These are phyloP conservation scores for Wickerhamiella domercqiae DNA, from an alignment of 805 yeast species.

Conservation along the genomic window DNA sequence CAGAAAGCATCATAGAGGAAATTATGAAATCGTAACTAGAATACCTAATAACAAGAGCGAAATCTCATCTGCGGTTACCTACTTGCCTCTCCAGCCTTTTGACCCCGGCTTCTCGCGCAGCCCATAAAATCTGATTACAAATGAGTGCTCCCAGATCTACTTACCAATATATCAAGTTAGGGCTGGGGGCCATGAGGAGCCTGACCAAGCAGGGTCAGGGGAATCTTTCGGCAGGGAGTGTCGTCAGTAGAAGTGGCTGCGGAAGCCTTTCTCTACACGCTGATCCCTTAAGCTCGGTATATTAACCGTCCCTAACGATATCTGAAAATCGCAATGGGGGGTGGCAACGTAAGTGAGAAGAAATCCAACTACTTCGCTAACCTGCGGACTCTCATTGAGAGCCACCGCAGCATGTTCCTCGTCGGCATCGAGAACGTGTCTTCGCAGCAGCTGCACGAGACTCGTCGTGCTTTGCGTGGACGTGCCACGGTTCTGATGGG, in stretches of 20 bases:
- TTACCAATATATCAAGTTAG: too few relatives aligned
- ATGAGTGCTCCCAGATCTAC: conserved; percentile 26
- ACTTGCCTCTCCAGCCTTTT: neutral
- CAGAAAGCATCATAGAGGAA: neutral
- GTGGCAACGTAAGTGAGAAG: conserved; percentile 74
- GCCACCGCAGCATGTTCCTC: conserved; percentile 94
- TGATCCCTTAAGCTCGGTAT: too few relatives aligned
- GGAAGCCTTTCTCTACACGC: too few relatives aligned
- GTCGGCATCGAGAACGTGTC: conserved; percentile 99
- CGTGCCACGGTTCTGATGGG: conserved; percentile 97
- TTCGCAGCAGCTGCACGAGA: conserved; percentile 99
- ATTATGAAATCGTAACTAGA: too few relatives aligned
- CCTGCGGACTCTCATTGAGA: conserved; percentile 88
- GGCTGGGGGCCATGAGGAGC: too few relatives aligned
- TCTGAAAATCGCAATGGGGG: conserved; percentile 94
- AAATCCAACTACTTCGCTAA: conserved; percentile 89
- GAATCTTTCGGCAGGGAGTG: too few relatives aligned
- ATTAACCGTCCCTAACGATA: too few relatives aligned
- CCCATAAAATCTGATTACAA: conserved; percentile 21
- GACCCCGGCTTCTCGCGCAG: conserved; percentile 1
- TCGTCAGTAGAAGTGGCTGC: too few relatives aligned
- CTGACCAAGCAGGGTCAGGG: too few relatives aligned
- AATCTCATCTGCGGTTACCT: too few relatives aligned
- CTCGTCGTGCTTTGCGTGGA: conserved; percentile 92
- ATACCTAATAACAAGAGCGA: too few relatives aligned